Evolutionary conservation across 2,329 filamentous ascomycete genomes (phyloP).

Genomic region (Thelonectria rubi): DNA sequence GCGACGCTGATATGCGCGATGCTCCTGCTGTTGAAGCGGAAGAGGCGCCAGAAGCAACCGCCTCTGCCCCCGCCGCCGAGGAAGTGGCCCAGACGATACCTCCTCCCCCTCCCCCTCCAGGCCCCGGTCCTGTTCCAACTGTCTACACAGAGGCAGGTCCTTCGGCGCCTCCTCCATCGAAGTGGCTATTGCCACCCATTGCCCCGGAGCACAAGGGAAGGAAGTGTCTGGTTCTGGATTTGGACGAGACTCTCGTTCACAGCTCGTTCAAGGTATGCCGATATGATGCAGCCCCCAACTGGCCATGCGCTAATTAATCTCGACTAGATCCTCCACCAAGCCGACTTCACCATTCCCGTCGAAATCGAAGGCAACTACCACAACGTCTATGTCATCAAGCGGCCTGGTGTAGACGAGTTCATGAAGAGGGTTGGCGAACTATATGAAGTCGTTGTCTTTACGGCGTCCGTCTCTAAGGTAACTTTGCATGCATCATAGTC

Average conservation of each 20-base stretch:
- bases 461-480: slow-evolving; percentile 97
- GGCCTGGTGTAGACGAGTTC: slow-evolving; percentile 97
- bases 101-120: slow-evolving; percentile 55
- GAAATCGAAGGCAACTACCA: slow-evolving; percentile 99
- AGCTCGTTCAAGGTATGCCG: slow-evolving; percentile 92
- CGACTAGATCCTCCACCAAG: slow-evolving; percentile 89
- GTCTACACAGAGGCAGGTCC: slow-evolving; percentile 54
- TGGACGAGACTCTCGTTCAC: slow-evolving; percentile 97
- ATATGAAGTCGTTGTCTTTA: slow-evolving; percentile 98
- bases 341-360: slow-evolving; percentile 98
- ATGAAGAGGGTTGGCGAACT: slow-evolving; percentile 98
- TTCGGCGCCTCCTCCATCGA: slow-evolving; percentile 54
- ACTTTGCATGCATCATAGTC: background rate
- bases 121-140: slow-evolving; percentile 54
- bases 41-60: slow-evolving; percentile 51
- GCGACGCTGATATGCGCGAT: slow-evolving; percentile 75
- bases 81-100: slow-evolving; percentile 49
- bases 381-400: slow-evolving; percentile 99
- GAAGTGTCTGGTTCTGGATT: slow-evolving; percentile 93
- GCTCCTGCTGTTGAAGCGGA: slow-evolving; percentile 61
- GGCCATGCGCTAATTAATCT: slow-evolving; percentile 33
- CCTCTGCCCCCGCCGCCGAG: slow-evolving; percentile 45
- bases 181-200: slow-evolving; percentile 83
- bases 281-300: background rate
- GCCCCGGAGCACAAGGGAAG: slow-evolving; percentile 81